Evolutionary conservation across 2,329 filamentous ascomycete species (phyloP).

Genomic region (Apiospora aurea): DNA sequence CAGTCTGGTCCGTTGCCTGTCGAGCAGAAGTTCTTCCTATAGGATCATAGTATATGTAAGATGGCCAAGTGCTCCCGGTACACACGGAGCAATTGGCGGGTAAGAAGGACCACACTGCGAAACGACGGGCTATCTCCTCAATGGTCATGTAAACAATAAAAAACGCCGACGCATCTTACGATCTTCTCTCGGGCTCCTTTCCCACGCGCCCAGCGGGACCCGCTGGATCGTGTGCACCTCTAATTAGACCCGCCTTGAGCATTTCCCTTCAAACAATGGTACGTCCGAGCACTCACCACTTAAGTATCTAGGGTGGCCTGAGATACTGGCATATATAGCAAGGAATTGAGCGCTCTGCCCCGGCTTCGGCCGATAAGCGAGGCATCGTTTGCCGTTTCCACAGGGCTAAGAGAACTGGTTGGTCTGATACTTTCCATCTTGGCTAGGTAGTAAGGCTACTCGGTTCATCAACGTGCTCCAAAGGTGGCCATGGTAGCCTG

Average conservation of each 20-base stretch:
- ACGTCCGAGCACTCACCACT: slow-evolving; percentile 12
- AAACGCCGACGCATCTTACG: not conserved
- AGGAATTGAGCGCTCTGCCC: not conserved
- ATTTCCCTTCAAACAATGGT: slow-evolving; percentile 14
- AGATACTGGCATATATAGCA: not conserved
- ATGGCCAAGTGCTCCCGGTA: not conserved
- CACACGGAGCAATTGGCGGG: not conserved
- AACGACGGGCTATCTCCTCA: not conserved
- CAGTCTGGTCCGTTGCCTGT: not conserved
- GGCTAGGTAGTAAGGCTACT: not conserved
- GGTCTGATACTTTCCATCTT: not conserved
- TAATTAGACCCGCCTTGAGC: not conserved
- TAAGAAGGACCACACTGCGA: not conserved
- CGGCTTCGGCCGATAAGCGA: not conserved
- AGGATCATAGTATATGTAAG: not conserved
- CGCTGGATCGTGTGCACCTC: slow-evolving; percentile 3
- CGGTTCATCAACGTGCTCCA: not conserved
- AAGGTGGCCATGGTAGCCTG: not conserved
- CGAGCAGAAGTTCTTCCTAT: not conserved
- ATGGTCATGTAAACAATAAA: not conserved
- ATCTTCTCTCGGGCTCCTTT: not conserved
- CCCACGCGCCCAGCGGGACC: not conserved
- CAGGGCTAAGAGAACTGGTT: not conserved
- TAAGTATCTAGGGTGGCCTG: not conserved
- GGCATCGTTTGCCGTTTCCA: not conserved